Percentiles rank a stretch among this genome's conserved stretches.
These are phyloP conservation scores for Vanilla planifolia DNA, from an alignment of 106 monocot genomes.

Conservation along the genomic window DNA sequence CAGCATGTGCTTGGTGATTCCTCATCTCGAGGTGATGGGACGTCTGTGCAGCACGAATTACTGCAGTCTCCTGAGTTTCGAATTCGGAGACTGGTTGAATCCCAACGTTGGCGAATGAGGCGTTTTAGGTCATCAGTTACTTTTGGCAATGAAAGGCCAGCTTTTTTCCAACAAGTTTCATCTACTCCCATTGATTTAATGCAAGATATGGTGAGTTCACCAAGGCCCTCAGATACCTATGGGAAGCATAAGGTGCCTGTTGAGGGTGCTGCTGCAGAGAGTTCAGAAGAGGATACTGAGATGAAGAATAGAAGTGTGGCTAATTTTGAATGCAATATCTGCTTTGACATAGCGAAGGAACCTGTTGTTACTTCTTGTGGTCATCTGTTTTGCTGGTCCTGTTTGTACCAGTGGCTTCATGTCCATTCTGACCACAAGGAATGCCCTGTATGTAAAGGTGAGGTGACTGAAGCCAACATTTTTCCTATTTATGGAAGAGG, in stretches of 20 bases:
- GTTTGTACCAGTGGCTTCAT: slow-evolving; percentile 87
- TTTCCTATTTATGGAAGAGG: slow-evolving; percentile 78
- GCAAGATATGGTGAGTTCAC: slow-evolving; percentile 16
- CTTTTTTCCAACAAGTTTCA: slow-evolving; percentile 3
- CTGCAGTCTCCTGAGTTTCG: slow-evolving; percentile 28
- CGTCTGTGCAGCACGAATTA: slow-evolving; percentile 23
- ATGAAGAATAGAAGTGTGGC: slow-evolving; percentile 25
- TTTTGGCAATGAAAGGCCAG: slow-evolving; percentile 14
- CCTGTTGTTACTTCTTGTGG: slow-evolving; percentile 91
- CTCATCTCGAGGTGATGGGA: slow-evolving; percentile 14
- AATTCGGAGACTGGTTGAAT: slow-evolving; percentile 50
- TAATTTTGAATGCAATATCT: slow-evolving; percentile 86
- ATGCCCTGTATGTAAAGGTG: slow-evolving; percentile 91
- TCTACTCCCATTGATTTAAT: slow-evolving; percentile 10
- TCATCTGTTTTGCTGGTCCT: slow-evolving; percentile 90
- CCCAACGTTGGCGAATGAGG: slow-evolving; percentile 22
- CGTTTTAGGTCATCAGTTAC: slow-evolving; percentile 31
- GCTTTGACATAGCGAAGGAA: slow-evolving; percentile 66
- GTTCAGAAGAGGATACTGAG: slow-evolving; percentile 31
- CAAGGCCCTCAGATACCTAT: slow-evolving; percentile 15
- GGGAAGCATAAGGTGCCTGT: slow-evolving; percentile 42
- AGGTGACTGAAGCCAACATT: slow-evolving; percentile 59
- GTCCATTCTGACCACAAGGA: slow-evolving; percentile 59
- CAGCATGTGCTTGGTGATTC: slow-evolving; percentile 5
- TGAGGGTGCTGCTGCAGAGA: slow-evolving; percentile 20